Conservation (phyloP, 441 rosid species). For the Daphne laureola region DNA sequence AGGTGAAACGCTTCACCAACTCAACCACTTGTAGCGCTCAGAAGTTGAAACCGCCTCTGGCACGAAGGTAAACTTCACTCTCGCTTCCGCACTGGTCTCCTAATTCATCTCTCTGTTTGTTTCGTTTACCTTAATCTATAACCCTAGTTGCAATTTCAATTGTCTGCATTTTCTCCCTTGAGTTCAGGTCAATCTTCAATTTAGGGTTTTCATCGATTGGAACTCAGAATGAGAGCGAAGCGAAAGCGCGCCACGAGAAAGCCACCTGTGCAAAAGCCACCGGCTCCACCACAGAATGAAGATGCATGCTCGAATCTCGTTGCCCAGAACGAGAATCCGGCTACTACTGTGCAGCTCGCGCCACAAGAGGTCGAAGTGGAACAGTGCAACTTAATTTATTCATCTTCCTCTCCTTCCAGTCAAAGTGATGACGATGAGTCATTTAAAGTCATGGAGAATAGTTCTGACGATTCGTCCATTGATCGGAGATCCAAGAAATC, state of each 20-base stretch:
- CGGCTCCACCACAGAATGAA: slow-evolving; percentile 8
- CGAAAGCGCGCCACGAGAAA: slow-evolving; percentile 13
- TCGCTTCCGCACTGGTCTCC: too few species aligned
- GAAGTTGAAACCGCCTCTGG: too few species aligned
- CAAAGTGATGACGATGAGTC: slow-evolving; percentile 26
- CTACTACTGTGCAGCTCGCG: not conserved
- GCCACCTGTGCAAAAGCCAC: slow-evolving; percentile 2
- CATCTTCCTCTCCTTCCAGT: slow-evolving; percentile 26
- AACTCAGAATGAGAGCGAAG: slow-evolving; percentile 10
- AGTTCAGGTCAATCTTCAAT: too few species aligned
- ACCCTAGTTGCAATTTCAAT: too few species aligned
- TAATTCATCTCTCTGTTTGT: too few species aligned
- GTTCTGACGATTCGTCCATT: slow-evolving; percentile 20
- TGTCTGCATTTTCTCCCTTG: too few species aligned
- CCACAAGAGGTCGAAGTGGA: slow-evolving; percentile 12
- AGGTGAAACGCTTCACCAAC: too few species aligned
- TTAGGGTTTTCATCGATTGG: too few species aligned
- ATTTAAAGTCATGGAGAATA: slow-evolving; percentile 16
- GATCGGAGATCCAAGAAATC: slow-evolving; percentile 16
- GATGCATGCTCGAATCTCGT: slow-evolving; percentile 22
- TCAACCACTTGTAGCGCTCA: too few species aligned
- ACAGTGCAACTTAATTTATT: not conserved
- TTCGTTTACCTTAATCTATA: too few species aligned
- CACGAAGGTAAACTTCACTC: too few species aligned
- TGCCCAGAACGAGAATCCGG: slow-evolving; percentile 16